phyloP scores from a whole-genome alignment of 352 stramenopile genomes.

The Globisporangium iwayamae region DNA sequence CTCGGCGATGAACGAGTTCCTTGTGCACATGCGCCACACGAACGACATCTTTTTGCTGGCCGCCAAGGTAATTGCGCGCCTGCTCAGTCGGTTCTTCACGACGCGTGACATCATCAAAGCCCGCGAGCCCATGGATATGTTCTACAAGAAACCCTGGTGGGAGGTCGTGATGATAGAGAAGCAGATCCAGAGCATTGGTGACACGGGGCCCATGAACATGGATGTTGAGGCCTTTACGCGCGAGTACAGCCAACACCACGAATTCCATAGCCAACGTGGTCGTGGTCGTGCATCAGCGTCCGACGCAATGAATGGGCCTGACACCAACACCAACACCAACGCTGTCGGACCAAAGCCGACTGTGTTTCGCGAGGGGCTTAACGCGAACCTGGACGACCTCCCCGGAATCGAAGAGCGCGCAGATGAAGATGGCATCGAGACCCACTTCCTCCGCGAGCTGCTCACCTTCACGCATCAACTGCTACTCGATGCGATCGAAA shows the following conservation, averaged over 20 bases:
- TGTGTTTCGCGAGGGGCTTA: background rate
- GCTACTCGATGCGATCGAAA: slow-evolving; percentile 59
- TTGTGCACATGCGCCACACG: slow-evolving; percentile 72
- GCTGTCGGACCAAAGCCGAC: background rate
- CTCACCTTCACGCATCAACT: slow-evolving; percentile 62
- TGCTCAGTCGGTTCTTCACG: slow-evolving; percentile 56
- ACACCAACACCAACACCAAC: background rate
- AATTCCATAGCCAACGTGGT: background rate
- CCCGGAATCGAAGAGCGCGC: background rate
- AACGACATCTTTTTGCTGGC: slow-evolving; percentile 92
- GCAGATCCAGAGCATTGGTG: background rate
- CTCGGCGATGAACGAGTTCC: slow-evolving; percentile 59
- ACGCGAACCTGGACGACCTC: background rate
- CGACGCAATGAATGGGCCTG: background rate
- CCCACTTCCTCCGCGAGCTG: slow-evolving; percentile 55
- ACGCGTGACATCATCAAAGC: slow-evolving; percentile 54
- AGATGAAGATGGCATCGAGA: slow-evolving; percentile 13
- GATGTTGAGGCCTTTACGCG: slow-evolving; percentile 8
- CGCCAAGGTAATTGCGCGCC: slow-evolving; percentile 79
- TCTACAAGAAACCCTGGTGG: slow-evolving; percentile 91
- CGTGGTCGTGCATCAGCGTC: background rate
- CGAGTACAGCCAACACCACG: background rate
- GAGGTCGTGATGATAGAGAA: slow-evolving; percentile 52
- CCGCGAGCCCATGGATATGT: slow-evolving; percentile 80
- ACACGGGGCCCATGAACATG: background rate